These are phyloP conservation scores for Cadophora gregata DNA, from an alignment of 2,329 filamentous ascomycete species.

Conservation along the genomic window DNA sequence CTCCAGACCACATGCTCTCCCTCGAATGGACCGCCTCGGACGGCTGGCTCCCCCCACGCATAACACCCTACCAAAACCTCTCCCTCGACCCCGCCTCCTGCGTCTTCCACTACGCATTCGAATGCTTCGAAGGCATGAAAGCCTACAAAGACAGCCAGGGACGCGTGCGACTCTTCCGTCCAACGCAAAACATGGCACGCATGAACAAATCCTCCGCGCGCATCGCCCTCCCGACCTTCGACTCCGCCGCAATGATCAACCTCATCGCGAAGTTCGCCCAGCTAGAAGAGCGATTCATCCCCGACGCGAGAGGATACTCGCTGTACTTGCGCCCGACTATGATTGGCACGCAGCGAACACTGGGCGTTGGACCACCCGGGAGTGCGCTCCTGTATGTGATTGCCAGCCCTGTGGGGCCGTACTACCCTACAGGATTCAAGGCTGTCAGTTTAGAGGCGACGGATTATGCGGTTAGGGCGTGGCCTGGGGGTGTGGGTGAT, in stretches of 20 bases:
- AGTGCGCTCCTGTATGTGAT: constrained; percentile 94
- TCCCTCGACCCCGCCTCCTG: constrained; percentile 94
- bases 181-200: constrained; percentile 94
- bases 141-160: constrained; percentile 90
- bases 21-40: constrained; percentile 88
- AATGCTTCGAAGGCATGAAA: constrained; percentile 99
- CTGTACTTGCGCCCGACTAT: constrained; percentile 95
- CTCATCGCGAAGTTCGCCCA: constrained; percentile 81
- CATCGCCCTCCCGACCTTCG: constrained; percentile 91
- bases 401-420: constrained; percentile 93
- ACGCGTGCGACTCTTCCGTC: constrained; percentile 85
- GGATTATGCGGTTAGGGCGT: constrained; percentile 94
- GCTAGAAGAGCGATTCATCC: constrained; percentile 89
- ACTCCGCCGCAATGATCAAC: constrained; percentile 74
- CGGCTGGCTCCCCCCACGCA: constrained; percentile 77
- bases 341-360: constrained; percentile 94
- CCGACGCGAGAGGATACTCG: constrained; percentile 84
- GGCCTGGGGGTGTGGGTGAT: constrained; percentile 96
- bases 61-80: constrained; percentile 95
- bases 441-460: constrained; percentile 94
- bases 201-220: constrained; percentile 90
- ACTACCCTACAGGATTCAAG: constrained; percentile 99
- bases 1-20: constrained; percentile 91
- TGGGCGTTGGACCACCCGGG: constrained; percentile 90
- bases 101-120: constrained; percentile 98